Evolutionary conservation across 345 rosid species (phyloP), one percentile per base, ranked within the genome.

Genomic region (Raphanus sativus): DNA sequence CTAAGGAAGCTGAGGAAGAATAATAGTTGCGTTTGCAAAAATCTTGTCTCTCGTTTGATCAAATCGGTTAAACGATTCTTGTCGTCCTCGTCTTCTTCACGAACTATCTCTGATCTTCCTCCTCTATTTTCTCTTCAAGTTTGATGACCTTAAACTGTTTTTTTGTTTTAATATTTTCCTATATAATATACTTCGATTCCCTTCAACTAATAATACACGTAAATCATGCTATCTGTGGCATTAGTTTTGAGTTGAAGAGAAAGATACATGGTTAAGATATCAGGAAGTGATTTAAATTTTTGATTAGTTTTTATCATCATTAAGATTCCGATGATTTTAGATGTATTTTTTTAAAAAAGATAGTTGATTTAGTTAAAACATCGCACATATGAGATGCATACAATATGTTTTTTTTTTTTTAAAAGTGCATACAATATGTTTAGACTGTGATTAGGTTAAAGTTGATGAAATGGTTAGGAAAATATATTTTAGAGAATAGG

Each of bases 1-100:
- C 71, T 91, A 28, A 87, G 78, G 89, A 89, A 78, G 83, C 17
- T 94, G 73, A 88, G 89, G 87, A 90, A 86, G 79, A 67, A 82
- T 45, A 80, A 79, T 3, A 79, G 24, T 30, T 79, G 4, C 56
- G 66, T 74, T 2, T 82, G 63, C 54, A 79, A 74, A 1, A 79
- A 62, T n/a, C 40, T 79, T 29, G 28, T 79, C 29, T 68, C 78
- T 79, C 78, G 82, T 52, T 68, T 79, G 24, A 70, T 79, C 61
- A 79, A 74, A 74, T 48, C 55, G 55, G n/a, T 48, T n/a, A 48
- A 48, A 48, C 74, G 82, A 32, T 38, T 74, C 1, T 29, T 79
- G 61, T 79, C 25, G 25, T 24, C 77, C 15, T 74, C 70, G 58
- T 75, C 74, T 62, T 67, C 77, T 48, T 71, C 81, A 45, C n/a